Percentiles rank a stretch among this genome's conserved stretches.
These are phyloP conservation scores for Pachysolen tannophilus DNA, from an alignment of 805 yeast species.

Conservation along the genomic window DNA sequence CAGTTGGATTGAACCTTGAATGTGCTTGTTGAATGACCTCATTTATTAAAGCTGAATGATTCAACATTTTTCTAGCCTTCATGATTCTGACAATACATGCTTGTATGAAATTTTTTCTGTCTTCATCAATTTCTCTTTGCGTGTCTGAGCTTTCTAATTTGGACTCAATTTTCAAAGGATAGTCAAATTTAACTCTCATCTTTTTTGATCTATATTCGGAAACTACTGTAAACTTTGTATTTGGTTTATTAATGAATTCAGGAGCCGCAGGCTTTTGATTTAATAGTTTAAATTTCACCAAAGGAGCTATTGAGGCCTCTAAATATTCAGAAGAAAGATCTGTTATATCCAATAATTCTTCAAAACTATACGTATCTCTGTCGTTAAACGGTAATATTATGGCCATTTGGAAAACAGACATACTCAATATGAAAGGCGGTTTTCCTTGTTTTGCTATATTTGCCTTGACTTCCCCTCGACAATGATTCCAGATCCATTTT, in stretches of 20 bases:
- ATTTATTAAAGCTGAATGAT: conserved; percentile 73
- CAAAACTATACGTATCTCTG: conserved; percentile 47
- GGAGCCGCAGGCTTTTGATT: conserved; percentile 57
- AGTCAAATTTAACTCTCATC: conserved; percentile 66
- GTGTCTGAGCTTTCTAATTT: conserved; percentile 68
- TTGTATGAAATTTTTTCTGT: conserved; percentile 59
- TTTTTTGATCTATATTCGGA: conserved; percentile 80
- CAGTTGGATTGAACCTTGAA: conserved; percentile 75
- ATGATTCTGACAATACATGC: conserved; percentile 95
- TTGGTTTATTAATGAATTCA: conserved; percentile 41
- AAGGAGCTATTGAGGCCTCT: conserved; percentile 70
- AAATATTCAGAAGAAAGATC: conserved; percentile 58
- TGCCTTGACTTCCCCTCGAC: conserved; percentile 87
- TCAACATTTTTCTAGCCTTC: conserved; percentile 82
- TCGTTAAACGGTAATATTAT: conserved; percentile 80
- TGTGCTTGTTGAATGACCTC: conserved; percentile 82
- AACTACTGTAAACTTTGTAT: conserved; percentile 61
- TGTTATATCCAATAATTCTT: conserved; percentile 57
- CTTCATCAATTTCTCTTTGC: conserved; percentile 76
- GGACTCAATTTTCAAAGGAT: conserved; percentile 38
- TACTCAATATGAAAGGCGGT: conserved; percentile 74
- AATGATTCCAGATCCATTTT: conserved; percentile 94
- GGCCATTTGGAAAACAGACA: conserved; percentile 81
- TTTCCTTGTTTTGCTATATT: conserved; percentile 74
- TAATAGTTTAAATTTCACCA: conserved; percentile 70